phyloP scores from a whole-genome alignment of 2,329 filamentous ascomycete genomes.

The Botrytis paeoniae region DNA sequence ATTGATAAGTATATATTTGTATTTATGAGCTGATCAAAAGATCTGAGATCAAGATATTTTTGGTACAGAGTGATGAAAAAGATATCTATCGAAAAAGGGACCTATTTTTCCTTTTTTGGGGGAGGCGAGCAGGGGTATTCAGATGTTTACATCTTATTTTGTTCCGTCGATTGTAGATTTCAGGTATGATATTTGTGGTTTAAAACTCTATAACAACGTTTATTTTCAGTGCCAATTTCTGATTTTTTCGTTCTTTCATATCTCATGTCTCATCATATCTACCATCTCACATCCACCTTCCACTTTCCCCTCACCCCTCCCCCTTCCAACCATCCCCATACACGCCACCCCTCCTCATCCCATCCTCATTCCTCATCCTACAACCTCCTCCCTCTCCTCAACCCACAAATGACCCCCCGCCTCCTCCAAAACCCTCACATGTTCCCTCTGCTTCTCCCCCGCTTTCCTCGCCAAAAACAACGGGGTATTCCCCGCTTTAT shows the following conservation, averaged over 20 bases:
- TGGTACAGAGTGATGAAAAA: no score
- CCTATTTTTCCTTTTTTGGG: no score
- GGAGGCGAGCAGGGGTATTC: no score
- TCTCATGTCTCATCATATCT: neutral
- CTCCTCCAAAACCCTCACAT: constrained; percentile 52
- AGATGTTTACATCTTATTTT: no score
- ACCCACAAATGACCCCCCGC: constrained; percentile 60
- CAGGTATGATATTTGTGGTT: no score
- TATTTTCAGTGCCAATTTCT: neutral
- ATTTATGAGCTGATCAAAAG: no score
- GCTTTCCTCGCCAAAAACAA: constrained; percentile 61
- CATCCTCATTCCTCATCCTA: neutral
- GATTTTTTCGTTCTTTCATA: neutral
- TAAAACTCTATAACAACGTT: neutral
- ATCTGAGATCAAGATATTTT: no score
- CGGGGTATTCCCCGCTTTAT: constrained; percentile 63
- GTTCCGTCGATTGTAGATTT: no score
- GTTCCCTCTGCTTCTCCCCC: constrained; percentile 47
- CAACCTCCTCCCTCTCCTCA: constrained; percentile 40
- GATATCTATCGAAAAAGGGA: no score
- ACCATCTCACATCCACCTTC: neutral
- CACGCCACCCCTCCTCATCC: no score
- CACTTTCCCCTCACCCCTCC: no score
- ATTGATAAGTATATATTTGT: no score
- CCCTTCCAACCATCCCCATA: neutral